Evolutionary conservation across 73 alveolate genomes (phyloP), one percentile per base, ranked within the genome.

Genomic region (Symbiodinium pilosum): DNA sequence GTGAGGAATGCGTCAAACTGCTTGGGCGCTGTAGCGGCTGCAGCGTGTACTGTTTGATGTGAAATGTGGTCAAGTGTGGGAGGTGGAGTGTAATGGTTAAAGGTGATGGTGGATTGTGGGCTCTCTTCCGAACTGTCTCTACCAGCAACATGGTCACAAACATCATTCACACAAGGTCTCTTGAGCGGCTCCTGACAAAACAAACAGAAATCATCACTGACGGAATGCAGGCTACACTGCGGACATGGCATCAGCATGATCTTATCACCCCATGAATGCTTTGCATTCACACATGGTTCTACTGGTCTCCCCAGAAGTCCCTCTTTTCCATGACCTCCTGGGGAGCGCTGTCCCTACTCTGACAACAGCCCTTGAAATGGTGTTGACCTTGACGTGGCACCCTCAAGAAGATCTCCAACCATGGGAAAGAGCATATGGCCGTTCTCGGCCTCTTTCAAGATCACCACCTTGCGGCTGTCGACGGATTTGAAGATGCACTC

Each of bases 221-320:
- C n/a, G n/a, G n/a, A n/a, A n/a, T n/a, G n/a, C n/a, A n/a, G n/a
- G n/a, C n/a, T n/a, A n/a, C n/a, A n/a, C n/a, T n/a, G n/a, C n/a
- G n/a, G n/a, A n/a, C n/a, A n/a, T n/a, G n/a, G n/a, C n/a, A n/a
- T n/a, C n/a, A n/a, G n/a, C n/a, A n/a, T n/a, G n/a, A n/a, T n/a
- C n/a, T n/a, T n/a, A n/a, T n/a, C n/a, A n/a, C n/a, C n/a, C n/a
- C n/a, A n/a, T n/a, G n/a, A n/a, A n/a, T n/a, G n/a, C n/a, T n/a
- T n/a, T n/a, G n/a, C n/a, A n/a, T n/a, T n/a, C n/a, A n/a, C n/a
- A n/a, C n/a, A n/a, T n/a, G n/a, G n/a, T n/a, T n/a, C n/a, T n/a
- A n/a, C n/a, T n/a, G n/a, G n/a, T n/a, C 92, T 84, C 92, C 92
- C 92, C 92, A 28, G 92, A 43, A 47, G 56, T 8, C 42, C 43